A percentile compares a stretch with the other conserved stretches of the same genome.
Evolutionary conservation across 371 early-diverging fungal species (phyloP).

Genomic region (Rhizopus stolonifer): DNA sequence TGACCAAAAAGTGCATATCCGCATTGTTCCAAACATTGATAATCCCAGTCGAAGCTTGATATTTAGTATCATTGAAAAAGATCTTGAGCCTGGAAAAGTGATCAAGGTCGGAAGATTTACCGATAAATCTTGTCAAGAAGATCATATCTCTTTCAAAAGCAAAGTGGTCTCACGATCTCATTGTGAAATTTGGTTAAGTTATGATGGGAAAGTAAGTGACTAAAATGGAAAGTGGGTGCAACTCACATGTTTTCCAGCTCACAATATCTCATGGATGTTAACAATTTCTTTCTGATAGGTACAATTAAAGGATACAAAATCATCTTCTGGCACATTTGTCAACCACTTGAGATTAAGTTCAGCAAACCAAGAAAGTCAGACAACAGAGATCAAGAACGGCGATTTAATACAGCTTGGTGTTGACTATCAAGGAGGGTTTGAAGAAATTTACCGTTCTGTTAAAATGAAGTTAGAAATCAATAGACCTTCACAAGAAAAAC

Average conservation of each 20-base stretch:
- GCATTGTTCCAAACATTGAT: constrained; percentile 79
- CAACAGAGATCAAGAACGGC: constrained; percentile 82
- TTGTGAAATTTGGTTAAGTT: constrained; percentile 88
- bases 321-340: constrained; percentile 96
- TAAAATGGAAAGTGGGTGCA: background rate
- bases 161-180: constrained; percentile 94
- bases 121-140: constrained; percentile 63
- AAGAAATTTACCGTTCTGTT: constrained; percentile 74
- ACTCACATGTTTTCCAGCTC: no score
- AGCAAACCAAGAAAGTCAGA: constrained; percentile 81
- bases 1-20: constrained; percentile 47
- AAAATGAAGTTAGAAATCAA: constrained; percentile 82
- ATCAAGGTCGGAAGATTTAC: constrained; percentile 84
- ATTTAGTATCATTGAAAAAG: constrained; percentile 81
- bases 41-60: constrained; percentile 71
- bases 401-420: constrained; percentile 94
- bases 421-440: constrained; percentile 90
- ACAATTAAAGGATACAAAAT: constrained; percentile 73
- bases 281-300: no score
- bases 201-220: constrained; percentile 67
- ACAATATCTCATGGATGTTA: no score
- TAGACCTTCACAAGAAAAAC: constrained; percentile 35
- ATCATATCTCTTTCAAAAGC: constrained; percentile 84
- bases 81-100: constrained; percentile 64
- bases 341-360: constrained; percentile 90